These are phyloP conservation scores for Saturnispora diversa DNA, from an alignment of 805 yeast genomes.

Conservation along the genomic window DNA sequence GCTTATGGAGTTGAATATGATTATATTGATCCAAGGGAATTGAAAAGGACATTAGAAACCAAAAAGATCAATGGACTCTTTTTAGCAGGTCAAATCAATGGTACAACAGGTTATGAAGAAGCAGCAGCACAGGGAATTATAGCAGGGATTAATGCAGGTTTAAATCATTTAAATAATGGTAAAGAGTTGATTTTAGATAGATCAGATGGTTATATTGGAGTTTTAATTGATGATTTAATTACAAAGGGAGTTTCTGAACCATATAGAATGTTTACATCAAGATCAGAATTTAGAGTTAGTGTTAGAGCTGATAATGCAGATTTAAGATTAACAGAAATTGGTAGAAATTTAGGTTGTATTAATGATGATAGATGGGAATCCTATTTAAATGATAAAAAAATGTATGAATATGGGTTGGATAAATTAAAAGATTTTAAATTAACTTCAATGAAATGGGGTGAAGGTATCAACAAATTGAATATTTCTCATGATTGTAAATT, in stretches of 20 bases:
- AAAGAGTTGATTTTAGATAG: conserved; percentile 48
- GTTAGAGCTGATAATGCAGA: conserved; percentile 95
- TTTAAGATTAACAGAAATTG: conserved; percentile 64
- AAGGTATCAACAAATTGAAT: conserved; percentile 35
- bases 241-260: conserved; percentile 97
- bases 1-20: conserved; percentile 99
- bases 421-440: conserved; percentile 38
- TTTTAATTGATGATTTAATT: conserved; percentile 84
- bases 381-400: conserved; percentile 36
- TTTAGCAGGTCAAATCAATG: conserved; percentile 96
- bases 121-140: conserved; percentile 95
- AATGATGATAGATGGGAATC: conserved; percentile 46
- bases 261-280: conserved; percentile 93
- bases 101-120: conserved; percentile 98
- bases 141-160: conserved; percentile 94
- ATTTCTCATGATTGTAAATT: conserved; percentile 48
- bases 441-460: conserved; percentile 60
- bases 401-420: conserved; percentile 37
- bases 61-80: conserved; percentile 68
- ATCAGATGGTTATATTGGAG: conserved; percentile 86
- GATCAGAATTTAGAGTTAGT: conserved; percentile 87
- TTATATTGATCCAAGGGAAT: conserved; percentile 87
- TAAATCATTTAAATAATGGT: conserved; percentile 32
- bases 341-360: conserved; percentile 60
- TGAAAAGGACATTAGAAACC: conserved; percentile 71